phyloP scores from a whole-genome alignment of 164 flowering plant species.

The Stephania yunnanensis region DNA sequence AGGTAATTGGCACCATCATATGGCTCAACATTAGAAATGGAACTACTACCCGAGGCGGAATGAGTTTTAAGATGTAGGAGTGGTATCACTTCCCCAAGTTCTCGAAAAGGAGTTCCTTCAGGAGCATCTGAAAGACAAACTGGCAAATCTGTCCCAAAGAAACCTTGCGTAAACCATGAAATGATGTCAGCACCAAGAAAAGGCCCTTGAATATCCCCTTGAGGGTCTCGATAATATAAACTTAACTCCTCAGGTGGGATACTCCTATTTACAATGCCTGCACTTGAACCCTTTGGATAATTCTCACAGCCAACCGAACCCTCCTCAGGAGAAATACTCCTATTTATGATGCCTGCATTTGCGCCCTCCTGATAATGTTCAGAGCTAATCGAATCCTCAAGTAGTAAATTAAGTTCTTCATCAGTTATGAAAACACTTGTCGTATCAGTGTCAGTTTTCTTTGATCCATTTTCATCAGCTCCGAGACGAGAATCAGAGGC shows the following conservation, averaged over 20 bases:
- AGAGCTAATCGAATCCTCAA: too few relatives aligned
- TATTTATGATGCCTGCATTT: too few relatives aligned
- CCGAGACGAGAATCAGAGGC: constrained; percentile 16
- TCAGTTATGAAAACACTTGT: background rate
- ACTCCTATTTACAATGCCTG: constrained; percentile 23
- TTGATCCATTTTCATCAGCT: constrained; percentile 14
- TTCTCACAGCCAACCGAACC: constrained; percentile 15
- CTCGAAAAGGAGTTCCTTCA: constrained; percentile 62
- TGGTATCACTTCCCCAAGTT: constrained; percentile 78
- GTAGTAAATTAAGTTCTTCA: too few relatives aligned
- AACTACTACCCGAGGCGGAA: constrained; percentile 20
- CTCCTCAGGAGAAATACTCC: constrained; percentile 7
- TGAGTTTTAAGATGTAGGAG: constrained; percentile 37
- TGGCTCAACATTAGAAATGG: constrained; percentile 22
- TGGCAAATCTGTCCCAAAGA: constrained; percentile 76
- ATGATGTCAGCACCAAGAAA: constrained; percentile 81
- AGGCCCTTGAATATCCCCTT: constrained; percentile 94
- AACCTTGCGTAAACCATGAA: constrained; percentile 90
- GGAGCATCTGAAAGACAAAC: constrained; percentile 80
- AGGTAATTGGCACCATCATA: constrained; percentile 23
- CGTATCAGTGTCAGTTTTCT: constrained; percentile 8
- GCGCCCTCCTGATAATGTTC: too few relatives aligned
- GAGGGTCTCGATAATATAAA: constrained; percentile 83
- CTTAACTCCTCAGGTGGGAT: constrained; percentile 60
- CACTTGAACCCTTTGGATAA: constrained; percentile 11